These are phyloP conservation scores for Echites panduratus DNA, from an alignment of 257 asterid species.

Conservation along the genomic window DNA sequence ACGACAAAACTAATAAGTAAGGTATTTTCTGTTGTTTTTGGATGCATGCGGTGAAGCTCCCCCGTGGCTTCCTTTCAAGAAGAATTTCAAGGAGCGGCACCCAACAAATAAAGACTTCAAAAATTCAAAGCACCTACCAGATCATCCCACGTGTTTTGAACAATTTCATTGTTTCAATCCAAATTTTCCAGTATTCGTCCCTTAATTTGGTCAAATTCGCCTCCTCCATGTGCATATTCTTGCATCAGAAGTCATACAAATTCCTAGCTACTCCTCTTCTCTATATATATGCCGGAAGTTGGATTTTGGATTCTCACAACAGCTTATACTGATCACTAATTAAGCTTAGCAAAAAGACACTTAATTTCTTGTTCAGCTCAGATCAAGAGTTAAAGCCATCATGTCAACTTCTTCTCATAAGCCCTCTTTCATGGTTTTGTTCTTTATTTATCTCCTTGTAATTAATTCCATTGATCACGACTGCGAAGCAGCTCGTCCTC, in stretches of 20 bases:
- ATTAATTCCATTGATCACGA: neutral
- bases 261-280: neutral
- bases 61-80: neutral
- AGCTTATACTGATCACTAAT: neutral
- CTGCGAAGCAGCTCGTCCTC: conserved; percentile 26
- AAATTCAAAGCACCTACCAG: neutral
- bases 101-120: too few relatives aligned
- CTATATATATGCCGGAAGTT: neutral
- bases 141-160: conserved; percentile 6
- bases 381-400: neutral
- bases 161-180: neutral
- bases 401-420: conserved; percentile 5
- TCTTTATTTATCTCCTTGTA: conserved; percentile 5
- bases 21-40: neutral
- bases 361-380: neutral
- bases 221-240: conserved; percentile 1
- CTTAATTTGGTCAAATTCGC: conserved; percentile 11
- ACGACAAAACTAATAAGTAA: too few relatives aligned
- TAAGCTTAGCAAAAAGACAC: neutral
- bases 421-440: neutral
- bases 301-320: neutral
- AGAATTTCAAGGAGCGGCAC: neutral
- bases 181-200: neutral
- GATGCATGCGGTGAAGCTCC: neutral
- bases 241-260: neutral